Percentiles rank a stretch among this genome's conserved stretches.
Evolutionary conservation across 2,329 filamentous ascomycete genomes (phyloP).

Genomic region (Calonectria pauciramosa): DNA sequence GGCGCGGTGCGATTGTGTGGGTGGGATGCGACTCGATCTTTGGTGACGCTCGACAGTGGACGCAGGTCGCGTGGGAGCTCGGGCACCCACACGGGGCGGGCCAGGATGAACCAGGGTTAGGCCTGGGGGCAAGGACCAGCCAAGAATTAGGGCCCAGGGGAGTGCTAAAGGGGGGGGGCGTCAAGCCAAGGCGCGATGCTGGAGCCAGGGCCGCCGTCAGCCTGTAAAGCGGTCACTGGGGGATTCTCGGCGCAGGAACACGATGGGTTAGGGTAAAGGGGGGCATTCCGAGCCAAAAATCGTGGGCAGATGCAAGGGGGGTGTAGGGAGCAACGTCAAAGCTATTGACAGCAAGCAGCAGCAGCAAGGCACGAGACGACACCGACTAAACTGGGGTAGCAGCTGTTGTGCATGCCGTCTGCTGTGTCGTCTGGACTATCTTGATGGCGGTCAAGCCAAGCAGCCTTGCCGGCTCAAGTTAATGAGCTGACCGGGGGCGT

Average conservation of each 20-base stretch:
- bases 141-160: slow-evolving; percentile 13
- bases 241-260: slow-evolving; percentile 33
- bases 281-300: slow-evolving; percentile 33
- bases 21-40: slow-evolving; percentile 26
- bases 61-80: slow-evolving; percentile 31
- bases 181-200: slow-evolving; percentile 11
- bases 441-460: slow-evolving; percentile 19
- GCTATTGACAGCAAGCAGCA: slow-evolving; percentile 15
- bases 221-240: slow-evolving; percentile 39
- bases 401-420: slow-evolving; percentile 13
- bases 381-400: slow-evolving; percentile 26
- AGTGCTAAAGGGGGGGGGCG: slow-evolving; percentile 14
- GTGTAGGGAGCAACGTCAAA: neutral
- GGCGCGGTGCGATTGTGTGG: slow-evolving; percentile 23
- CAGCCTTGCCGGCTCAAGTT: slow-evolving; percentile 17
- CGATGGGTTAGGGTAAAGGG: slow-evolving; percentile 42
- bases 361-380: slow-evolving; percentile 33
- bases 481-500: slow-evolving; percentile 20
- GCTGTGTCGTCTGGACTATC: slow-evolving; percentile 5
- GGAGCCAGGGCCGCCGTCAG: slow-evolving; percentile 30
- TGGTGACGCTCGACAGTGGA: slow-evolving; percentile 23
- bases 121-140: slow-evolving; percentile 12
- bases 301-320: slow-evolving; percentile 40
- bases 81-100: slow-evolving; percentile 28
- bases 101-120: slow-evolving; percentile 13